phyloP scores from a whole-genome alignment of 768 basidiomycete genomes.

The Suillus sp. region DNA sequence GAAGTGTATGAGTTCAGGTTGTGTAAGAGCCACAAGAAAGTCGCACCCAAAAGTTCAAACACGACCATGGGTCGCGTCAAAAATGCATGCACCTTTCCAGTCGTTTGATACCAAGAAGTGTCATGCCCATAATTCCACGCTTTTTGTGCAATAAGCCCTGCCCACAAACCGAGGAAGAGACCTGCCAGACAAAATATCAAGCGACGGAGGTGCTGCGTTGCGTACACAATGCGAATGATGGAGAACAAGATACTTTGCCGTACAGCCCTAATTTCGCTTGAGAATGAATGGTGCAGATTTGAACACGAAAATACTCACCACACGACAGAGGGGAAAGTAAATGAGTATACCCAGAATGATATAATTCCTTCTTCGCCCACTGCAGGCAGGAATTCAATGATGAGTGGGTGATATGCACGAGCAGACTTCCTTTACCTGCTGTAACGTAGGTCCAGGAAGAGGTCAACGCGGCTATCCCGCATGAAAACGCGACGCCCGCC shows the following conservation, averaged over 20 bases:
- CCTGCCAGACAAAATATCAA: conserved; percentile 12
- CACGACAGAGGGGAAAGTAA: conserved; percentile 14
- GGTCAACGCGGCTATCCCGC: conserved; percentile 10
- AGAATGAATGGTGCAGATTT: background rate
- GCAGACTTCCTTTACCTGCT: conserved; percentile 6
- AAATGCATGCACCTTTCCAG: background rate
- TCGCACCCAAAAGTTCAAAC: conserved; percentile 10
- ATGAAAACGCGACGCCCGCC: conserved; percentile 21
- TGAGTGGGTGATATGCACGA: background rate
- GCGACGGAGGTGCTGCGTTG: conserved; percentile 15
- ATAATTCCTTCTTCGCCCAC: background rate
- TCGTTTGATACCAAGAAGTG: background rate
- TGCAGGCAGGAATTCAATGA: background rate
- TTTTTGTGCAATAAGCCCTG: conserved; percentile 6
- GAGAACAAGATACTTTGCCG: conserved; percentile 26
- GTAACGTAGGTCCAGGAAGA: conserved; percentile 17
- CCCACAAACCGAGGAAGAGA: conserved; percentile 18
- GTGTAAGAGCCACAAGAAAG: conserved; percentile 2
- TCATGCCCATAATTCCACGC: background rate
- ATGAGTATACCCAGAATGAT: conserved; percentile 20
- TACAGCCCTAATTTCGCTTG: conserved; percentile 18
- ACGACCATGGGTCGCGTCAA: background rate
- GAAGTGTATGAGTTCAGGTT: background rate
- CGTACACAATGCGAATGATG: conserved; percentile 22
- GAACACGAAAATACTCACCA: conserved; percentile 19